phyloP scores from a whole-genome alignment of 352 stramenopile species.

The Plasmopara muralis region DNA sequence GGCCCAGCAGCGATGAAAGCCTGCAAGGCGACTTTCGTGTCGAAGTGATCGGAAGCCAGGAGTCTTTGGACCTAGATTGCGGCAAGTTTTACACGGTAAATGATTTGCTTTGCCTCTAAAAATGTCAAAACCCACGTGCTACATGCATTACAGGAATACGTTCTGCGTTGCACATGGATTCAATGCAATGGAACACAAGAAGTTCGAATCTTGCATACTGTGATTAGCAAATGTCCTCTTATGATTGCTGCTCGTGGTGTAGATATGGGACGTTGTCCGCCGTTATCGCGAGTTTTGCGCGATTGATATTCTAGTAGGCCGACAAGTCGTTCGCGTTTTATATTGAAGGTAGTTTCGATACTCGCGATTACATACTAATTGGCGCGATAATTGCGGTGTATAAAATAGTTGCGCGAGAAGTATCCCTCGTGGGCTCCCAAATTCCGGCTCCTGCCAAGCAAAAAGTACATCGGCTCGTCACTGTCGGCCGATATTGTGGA shows the following conservation, averaged over 20 bases:
- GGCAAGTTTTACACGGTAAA: slow-evolving; percentile 82
- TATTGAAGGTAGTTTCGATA: too few species aligned
- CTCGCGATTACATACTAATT: slow-evolving; percentile 3
- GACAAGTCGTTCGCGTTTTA: not conserved
- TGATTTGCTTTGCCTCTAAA: not conserved
- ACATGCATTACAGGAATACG: slow-evolving; percentile 57
- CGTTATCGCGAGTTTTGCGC: slow-evolving; percentile 83
- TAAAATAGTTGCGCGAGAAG: slow-evolving; percentile 71
- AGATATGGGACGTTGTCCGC: slow-evolving; percentile 80
- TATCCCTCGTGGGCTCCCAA: slow-evolving; percentile 64
- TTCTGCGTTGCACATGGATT: slow-evolving; percentile 72
- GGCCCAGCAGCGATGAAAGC: slow-evolving; percentile 19
- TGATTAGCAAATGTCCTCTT: not conserved
- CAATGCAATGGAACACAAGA: slow-evolving; percentile 40
- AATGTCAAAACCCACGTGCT: not conserved
- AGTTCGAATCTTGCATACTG: slow-evolving; percentile 16
- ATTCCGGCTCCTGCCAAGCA: slow-evolving; percentile 77
- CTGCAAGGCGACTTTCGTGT: slow-evolving; percentile 60
- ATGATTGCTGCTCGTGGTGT: slow-evolving; percentile 3
- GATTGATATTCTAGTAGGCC: slow-evolving; percentile 72
- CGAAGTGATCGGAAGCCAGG: slow-evolving; percentile 69
- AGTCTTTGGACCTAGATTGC: slow-evolving; percentile 78
- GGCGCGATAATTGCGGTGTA: slow-evolving; percentile 3
- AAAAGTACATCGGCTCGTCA: slow-evolving; percentile 84
- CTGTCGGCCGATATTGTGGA: slow-evolving; percentile 81